Conservation (phyloP, 2,329 filamentous ascomycete species). For the Fusarium subglutinans region DNA sequence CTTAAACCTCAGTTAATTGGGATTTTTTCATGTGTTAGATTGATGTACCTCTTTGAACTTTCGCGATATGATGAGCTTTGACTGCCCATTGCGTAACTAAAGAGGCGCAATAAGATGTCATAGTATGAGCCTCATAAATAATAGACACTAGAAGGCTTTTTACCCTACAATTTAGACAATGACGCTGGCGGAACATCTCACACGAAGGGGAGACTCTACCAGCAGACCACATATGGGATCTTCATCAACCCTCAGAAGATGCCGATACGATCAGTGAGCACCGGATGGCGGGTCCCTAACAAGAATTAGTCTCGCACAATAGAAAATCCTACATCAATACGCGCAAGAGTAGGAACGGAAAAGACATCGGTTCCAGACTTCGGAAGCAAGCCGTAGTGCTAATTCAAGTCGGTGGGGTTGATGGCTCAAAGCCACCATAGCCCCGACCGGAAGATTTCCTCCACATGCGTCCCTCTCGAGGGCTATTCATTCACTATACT, state of each 20-base stretch:
- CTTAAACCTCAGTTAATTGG: neutral
- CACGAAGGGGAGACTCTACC: neutral
- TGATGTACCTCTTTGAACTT: neutral
- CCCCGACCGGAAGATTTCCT: neutral
- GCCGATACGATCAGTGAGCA: too few species aligned
- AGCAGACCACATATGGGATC: neutral
- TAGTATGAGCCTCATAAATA: fast-evolving
- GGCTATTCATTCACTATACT: neutral
- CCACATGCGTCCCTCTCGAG: neutral
- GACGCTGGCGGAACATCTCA: too few species aligned
- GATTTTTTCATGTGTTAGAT: neutral
- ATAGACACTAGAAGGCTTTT: fast-evolving
- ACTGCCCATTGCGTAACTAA: neutral
- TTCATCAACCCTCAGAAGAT: neutral
- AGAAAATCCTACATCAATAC: neutral
- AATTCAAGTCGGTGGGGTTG: neutral
- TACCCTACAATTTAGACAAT: neutral
- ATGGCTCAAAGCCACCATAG: neutral
- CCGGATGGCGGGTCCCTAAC: too few species aligned
- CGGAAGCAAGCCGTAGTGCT: neutral
- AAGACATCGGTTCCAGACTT: neutral
- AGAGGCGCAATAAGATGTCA: too few species aligned
- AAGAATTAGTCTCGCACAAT: neutral
- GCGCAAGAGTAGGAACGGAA: neutral
- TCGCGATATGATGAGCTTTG: neutral